These are phyloP conservation scores for Penicillium cosmopolitanum DNA, from an alignment of 495 filamentous ascomycete species.

Conservation along the genomic window DNA sequence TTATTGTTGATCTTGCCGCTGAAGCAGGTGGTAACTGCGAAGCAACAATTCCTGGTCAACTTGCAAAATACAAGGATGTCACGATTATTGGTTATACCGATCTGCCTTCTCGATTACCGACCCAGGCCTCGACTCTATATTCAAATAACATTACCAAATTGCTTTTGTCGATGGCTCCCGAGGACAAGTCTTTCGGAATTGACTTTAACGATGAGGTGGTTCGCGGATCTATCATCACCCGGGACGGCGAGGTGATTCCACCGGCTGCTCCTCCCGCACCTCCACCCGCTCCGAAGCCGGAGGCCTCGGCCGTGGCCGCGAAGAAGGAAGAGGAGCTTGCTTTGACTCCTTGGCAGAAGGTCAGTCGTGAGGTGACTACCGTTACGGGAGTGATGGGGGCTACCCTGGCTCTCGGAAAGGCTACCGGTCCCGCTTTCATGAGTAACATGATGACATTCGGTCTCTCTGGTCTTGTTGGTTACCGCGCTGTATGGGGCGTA, in stretches of 20 bases:
- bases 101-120: conserved; percentile 76
- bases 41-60: conserved; percentile 68
- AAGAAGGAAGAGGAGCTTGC: conserved; percentile 63
- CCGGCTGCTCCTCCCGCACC: conserved; percentile 71
- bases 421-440: conserved; percentile 80
- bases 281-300: conserved; percentile 61
- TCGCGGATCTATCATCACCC: conserved; percentile 75
- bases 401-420: conserved; percentile 71
- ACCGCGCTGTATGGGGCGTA: conserved; percentile 82
- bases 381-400: conserved; percentile 75
- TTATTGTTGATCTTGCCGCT: conserved; percentile 79
- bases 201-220: conserved; percentile 80
- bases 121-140: conserved; percentile 80
- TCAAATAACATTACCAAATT: conserved; percentile 88
- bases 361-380: conserved; percentile 66
- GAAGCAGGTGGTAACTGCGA: conserved; percentile 84
- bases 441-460: conserved; percentile 78
- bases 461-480: conserved; percentile 77
- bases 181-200: conserved; percentile 73
- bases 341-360: conserved; percentile 77
- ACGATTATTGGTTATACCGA: conserved; percentile 86
- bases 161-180: conserved; percentile 73
- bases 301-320: conserved; percentile 44
- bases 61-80: conserved; percentile 70
- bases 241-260: conserved; percentile 72